Conservation (phyloP, 768 basidiomycete species). For the Boletus subcaerulescens region DNA sequence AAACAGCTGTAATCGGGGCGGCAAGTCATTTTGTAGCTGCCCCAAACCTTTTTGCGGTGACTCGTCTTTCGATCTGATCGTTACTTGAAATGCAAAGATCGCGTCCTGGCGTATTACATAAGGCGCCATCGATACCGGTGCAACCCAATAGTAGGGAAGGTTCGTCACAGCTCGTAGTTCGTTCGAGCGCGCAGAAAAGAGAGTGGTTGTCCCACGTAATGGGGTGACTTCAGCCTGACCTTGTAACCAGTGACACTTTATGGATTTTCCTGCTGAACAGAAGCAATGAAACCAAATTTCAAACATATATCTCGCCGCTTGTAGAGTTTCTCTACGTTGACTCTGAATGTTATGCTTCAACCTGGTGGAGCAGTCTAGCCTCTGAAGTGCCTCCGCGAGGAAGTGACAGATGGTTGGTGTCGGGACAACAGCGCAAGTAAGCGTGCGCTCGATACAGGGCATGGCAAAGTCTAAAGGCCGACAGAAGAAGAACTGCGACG, state of each 20-base stretch:
- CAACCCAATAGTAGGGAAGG: neutral
- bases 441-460: rapidly evolving
- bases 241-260: neutral
- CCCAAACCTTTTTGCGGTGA: neutral
- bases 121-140: neutral
- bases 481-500: neutral
- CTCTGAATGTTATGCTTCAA: neutral
- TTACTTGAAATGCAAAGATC: neutral
- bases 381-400: neutral
- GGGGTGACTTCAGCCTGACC: neutral
- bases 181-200: neutral
- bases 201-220: neutral
- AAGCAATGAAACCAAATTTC: neutral
- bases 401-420: neutral
- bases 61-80: neutral
- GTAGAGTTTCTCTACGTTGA: neutral
- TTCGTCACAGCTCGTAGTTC: neutral
- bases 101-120: neutral
- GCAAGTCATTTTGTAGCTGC: neutral
- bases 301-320: neutral
- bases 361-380: neutral
- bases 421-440: neutral
- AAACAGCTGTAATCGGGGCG: neutral
- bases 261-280: neutral
- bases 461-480: neutral